These are phyloP conservation scores for Lablab purpureus DNA, from an alignment of 306 rosid genomes.

Conservation along the genomic window DNA sequence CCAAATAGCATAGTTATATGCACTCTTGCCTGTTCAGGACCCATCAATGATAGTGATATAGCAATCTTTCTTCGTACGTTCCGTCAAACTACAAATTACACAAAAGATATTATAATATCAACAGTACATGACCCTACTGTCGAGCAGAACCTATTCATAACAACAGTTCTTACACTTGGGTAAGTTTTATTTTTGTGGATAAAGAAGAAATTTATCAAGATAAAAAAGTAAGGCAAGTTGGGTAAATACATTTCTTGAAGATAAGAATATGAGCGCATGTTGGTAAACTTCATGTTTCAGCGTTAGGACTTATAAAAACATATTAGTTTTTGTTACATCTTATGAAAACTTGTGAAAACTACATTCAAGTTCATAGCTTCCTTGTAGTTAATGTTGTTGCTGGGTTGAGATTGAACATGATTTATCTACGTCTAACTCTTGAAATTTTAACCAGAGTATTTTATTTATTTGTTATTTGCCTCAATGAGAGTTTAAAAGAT, in stretches of 20 bases:
- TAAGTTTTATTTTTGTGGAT: conserved; percentile 44
- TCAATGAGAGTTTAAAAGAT: not conserved
- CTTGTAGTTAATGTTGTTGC: not conserved
- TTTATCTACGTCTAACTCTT: conserved; percentile 33
- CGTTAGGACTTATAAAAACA: not conserved
- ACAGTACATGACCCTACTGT: conserved; percentile 67
- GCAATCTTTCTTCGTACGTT: conserved; percentile 63
- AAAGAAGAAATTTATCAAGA: not conserved
- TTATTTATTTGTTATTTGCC: conserved; percentile 4
- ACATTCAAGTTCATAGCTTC: not conserved
- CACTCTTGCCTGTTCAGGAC: conserved; percentile 69
- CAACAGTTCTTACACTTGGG: conserved; percentile 82
- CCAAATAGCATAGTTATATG: conserved; percentile 74
- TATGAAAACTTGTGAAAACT: too few relatives aligned
- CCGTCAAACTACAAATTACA: conserved; percentile 70
- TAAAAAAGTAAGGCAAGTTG: conserved; percentile 32
- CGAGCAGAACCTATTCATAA: conserved; percentile 78
- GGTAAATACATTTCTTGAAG: conserved; percentile 58
- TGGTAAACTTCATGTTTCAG: conserved; percentile 16
- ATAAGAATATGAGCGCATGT: conserved; percentile 28
- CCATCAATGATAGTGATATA: conserved; percentile 54
- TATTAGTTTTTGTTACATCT: not conserved
- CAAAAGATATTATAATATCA: conserved; percentile 66
- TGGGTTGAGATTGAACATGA: conserved; percentile 35
- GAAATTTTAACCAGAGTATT: not conserved